Conservation (phyloP, 106 monocot genomes). For the Phalaenopsis aphrodite region DNA sequence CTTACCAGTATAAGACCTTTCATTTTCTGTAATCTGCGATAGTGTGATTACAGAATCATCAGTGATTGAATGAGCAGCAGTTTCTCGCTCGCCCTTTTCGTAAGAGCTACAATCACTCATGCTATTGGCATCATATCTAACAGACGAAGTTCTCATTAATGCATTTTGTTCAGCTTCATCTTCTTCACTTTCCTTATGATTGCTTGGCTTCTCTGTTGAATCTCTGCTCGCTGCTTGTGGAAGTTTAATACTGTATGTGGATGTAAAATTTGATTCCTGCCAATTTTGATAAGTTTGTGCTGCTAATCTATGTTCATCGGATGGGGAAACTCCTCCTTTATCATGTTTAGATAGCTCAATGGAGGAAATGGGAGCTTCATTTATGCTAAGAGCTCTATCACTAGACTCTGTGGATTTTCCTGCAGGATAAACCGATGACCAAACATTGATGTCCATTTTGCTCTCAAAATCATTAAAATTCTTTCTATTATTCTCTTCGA, state of each 20-base stretch:
- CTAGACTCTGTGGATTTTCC: slow-evolving; percentile 7
- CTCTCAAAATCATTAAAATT: background rate
- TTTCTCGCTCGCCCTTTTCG: background rate
- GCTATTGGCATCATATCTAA: background rate
- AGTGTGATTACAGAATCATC: slow-evolving; percentile 4
- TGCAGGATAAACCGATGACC: slow-evolving; percentile 5
- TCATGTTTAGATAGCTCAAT: background rate
- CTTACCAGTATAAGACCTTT: background rate
- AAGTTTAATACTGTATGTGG: too few relatives aligned
- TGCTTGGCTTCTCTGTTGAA: slow-evolving; percentile 6
- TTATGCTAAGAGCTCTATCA: background rate
- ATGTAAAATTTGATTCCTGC: background rate
- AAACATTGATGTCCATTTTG: background rate
- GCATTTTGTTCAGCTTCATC: background rate
- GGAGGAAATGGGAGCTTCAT: background rate
- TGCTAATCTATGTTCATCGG: too few relatives aligned
- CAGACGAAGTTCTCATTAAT: background rate
- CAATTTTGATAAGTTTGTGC: background rate
- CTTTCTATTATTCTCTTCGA: slow-evolving; percentile 16
- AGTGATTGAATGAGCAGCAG: background rate
- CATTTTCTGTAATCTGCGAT: background rate
- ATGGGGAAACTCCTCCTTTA: too few relatives aligned
- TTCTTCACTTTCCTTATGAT: slow-evolving; percentile 32
- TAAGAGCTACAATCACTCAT: background rate
- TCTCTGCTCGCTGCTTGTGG: background rate